These are phyloP conservation scores for Cucurbita moschata DNA, from an alignment of 306 rosid genomes.

Conservation along the genomic window DNA sequence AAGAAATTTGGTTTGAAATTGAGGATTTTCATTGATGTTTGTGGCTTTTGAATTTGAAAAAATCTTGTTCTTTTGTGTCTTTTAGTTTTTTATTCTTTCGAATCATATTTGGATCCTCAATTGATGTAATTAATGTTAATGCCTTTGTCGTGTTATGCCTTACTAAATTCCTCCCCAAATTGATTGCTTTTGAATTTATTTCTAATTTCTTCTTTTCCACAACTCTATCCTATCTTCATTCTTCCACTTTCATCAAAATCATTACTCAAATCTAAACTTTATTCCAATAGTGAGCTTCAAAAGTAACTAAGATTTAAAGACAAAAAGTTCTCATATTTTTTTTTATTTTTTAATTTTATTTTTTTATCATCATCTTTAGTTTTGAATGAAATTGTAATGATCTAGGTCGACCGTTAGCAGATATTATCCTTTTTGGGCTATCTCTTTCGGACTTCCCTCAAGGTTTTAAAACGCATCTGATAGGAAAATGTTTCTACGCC, in stretches of 20 bases:
- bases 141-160: not conserved
- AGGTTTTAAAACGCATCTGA: too few relatives aligned
- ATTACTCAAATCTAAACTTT: not conserved
- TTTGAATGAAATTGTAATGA: too few relatives aligned
- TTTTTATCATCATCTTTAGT: too few relatives aligned
- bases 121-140: not conserved
- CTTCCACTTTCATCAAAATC: not conserved
- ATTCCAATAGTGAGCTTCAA: not conserved
- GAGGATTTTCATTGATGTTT: not conserved
- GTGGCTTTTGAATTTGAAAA: not conserved
- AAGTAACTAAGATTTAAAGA: not conserved
- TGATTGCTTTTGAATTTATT: not conserved
- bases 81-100: not conserved
- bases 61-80: not conserved
- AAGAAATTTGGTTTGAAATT: not conserved
- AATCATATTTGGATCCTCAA: constrained; percentile 1
- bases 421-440: too few relatives aligned
- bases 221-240: not conserved
- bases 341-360: too few relatives aligned
- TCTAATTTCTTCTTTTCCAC: not conserved
- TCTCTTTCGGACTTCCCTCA: too few relatives aligned
- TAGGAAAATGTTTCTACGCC: too few relatives aligned
- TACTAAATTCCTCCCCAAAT: not conserved
- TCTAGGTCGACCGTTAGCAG: too few relatives aligned
- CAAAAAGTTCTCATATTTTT: not conserved